Evolutionary conservation across 495 filamentous ascomycete species (phyloP).

Genomic region (Glutinoglossum americanum): DNA sequence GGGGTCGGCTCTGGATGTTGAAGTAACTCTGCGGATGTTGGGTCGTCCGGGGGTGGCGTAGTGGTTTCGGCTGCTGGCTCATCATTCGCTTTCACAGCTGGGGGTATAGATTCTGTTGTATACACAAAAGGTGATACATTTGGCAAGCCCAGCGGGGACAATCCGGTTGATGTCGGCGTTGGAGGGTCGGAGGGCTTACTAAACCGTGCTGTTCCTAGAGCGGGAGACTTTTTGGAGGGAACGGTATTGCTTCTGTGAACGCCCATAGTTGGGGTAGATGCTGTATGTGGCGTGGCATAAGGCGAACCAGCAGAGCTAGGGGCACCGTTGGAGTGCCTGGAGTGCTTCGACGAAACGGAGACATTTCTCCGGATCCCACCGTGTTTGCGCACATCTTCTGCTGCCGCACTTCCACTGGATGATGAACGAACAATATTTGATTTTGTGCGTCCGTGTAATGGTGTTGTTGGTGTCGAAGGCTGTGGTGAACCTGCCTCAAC

Average conservation of each 20-base stretch:
- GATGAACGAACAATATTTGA: conserved; percentile 46
- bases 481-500: conserved; percentile 37
- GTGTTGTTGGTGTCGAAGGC: conserved; percentile 31
- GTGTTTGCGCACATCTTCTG: conserved; percentile 64
- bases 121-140: not conserved
- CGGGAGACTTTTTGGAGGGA: conserved; percentile 79
- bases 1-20: not conserved
- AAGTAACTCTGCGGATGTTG: not conserved
- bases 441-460: conserved; percentile 24
- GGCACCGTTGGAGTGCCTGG: conserved; percentile 44
- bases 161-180: conserved; percentile 10
- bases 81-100: not conserved
- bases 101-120: not conserved
- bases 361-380: conserved; percentile 66
- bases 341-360: conserved; percentile 47
- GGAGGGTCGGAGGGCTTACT: conserved; percentile 17
- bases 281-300: conserved; percentile 15
- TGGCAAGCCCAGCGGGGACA: not conserved
- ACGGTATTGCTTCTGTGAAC: conserved; percentile 84
- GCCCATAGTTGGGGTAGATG: conserved; percentile 31
- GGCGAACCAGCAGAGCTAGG: conserved; percentile 34
- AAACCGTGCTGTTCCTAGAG: conserved; percentile 30
- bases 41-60: not conserved
- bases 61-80: not conserved
- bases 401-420: conserved; percentile 70